Evolutionary conservation across 768 basidiomycete species (phyloP).

Genomic region (Trametes punicea): DNA sequence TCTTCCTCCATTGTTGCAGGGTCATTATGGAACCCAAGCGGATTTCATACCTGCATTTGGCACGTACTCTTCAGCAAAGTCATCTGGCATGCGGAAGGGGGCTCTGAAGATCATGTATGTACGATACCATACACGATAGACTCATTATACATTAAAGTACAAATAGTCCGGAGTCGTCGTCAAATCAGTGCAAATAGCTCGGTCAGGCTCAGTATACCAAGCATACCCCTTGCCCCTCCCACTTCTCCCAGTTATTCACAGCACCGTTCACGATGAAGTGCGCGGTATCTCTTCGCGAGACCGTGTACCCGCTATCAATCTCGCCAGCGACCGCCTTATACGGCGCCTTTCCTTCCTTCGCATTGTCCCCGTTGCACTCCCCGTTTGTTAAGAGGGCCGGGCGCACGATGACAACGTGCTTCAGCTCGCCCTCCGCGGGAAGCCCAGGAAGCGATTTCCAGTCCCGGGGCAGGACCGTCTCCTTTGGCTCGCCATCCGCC

Average conservation of each 20-base stretch:
- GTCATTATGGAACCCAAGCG: too few species aligned
- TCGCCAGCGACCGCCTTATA: constrained; percentile 41
- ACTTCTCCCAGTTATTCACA: constrained; percentile 48
- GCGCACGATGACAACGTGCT: constrained; percentile 48
- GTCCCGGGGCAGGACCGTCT: constrained; percentile 40
- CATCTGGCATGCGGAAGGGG: too few species aligned
- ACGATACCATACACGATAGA: background rate
- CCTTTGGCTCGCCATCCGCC: constrained; percentile 38
- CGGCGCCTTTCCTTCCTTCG: constrained; percentile 29
- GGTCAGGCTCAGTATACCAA: constrained; percentile 1
- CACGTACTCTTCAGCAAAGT: too few species aligned
- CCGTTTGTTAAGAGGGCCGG: constrained; percentile 62
- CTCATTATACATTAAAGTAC: background rate
- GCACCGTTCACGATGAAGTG: constrained; percentile 57
- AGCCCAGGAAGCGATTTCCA: constrained; percentile 45
- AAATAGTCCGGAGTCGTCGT: background rate
- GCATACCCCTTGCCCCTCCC: constrained; percentile 45
- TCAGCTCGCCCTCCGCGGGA: constrained; percentile 42
- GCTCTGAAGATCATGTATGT: too few species aligned
- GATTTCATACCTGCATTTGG: too few species aligned
- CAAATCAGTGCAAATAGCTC: background rate
- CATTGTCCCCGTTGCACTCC: constrained; percentile 35
- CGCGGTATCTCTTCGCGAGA: constrained; percentile 62
- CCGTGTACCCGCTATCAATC: constrained; percentile 37
- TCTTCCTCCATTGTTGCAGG: too few species aligned